phyloP scores from a whole-genome alignment of 768 basidiomycete species.

The Roridomyces roridus region DNA sequence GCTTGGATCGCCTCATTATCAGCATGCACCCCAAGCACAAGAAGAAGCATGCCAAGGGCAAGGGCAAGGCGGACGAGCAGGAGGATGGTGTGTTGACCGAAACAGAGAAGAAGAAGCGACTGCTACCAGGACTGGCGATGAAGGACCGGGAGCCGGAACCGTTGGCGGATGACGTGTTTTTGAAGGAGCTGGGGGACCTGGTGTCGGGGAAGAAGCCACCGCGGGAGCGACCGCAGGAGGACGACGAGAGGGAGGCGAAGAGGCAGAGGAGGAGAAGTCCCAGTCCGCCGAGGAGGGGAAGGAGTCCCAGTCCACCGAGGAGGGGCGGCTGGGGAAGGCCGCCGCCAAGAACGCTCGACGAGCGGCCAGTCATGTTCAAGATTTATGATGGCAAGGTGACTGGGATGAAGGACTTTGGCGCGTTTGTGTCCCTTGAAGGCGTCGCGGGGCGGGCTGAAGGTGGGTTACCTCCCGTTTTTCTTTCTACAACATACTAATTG shows the following conservation, averaged over 20 bases:
- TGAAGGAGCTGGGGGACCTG: constrained; percentile 90
- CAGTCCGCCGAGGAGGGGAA: constrained; percentile 54
- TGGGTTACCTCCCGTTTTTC: constrained; percentile 41
- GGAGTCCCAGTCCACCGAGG: constrained; percentile 66
- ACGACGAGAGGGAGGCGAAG: constrained; percentile 58
- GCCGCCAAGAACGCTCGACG: constrained; percentile 59
- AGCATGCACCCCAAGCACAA: constrained; percentile 97
- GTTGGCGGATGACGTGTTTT: constrained; percentile 76
- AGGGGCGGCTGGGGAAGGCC: constrained; percentile 53
- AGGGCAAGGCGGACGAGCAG: constrained; percentile 35
- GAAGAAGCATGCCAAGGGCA: constrained; percentile 59
- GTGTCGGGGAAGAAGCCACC: constrained; percentile 76
- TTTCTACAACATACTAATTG: constrained; percentile 11
- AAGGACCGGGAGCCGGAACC: constrained; percentile 74
- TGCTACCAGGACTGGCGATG: constrained; percentile 91
- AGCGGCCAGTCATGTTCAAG: constrained; percentile 89
- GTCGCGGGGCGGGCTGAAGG: constrained; percentile 88
- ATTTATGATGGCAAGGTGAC: constrained; percentile 90
- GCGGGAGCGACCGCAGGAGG: constrained; percentile 42
- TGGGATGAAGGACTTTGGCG: constrained; percentile 93
- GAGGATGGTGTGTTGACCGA: constrained; percentile 52
- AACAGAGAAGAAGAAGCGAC: constrained; percentile 76
- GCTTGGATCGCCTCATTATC: constrained; percentile 92
- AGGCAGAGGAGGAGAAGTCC: constrained; percentile 61
- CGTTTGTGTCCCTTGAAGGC: constrained; percentile 91